Base-by-base conservation (phyloP, 2,329 filamentous ascomycete genomes). In the Botrytis medusae region DNA sequence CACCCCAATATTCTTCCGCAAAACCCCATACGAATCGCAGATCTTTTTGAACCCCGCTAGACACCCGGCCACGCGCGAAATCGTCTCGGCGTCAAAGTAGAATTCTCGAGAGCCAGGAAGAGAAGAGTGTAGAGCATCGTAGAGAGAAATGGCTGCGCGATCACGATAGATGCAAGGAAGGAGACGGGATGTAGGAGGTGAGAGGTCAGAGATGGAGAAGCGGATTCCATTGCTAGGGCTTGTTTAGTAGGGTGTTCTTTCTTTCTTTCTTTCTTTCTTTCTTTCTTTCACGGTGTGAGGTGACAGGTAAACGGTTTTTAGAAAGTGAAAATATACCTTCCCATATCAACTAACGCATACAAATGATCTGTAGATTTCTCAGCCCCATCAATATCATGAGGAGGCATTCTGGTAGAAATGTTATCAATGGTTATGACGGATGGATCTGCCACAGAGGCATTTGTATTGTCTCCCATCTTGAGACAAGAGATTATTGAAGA, bases 131-230 rank as follows among this genome's bases (percentile, higher is more conserved):
- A 91, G 83, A 0, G 93, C 93, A 80, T 97, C 94, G 83, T 96
- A 97, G 18, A 98, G 87, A 2, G 94, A 97, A 73, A 98, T 96
- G 34, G 87, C 88, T 16, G 90, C 91, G 9, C 95, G 91, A 78
- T 94, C 90, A 78, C 92, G 89, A 82, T 93, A 97, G 72, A 97
- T 79, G 40, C 92, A 95, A 29, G 87, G 90, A 60, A 97, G 86
- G 37, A 94, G 89, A 37, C 94, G 91, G 37, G 92, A 87, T 57
- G 85, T 88, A 6, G 90, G 88, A 34, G 92, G 90, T 6, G 90
- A 87, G n/a, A 97, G 86, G 77, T 94, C 90, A 14, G 94, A 93
- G 79, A 97, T 93, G 62, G 93, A 95, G 85, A 97, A 97, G 72
- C 95, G 93, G 79, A 97, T 95, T 78, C 94, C 95, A 85, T 97